Base-by-base conservation (phyloP, 495 filamentous ascomycete species). In the Penicillium ochrochloron region DNA sequence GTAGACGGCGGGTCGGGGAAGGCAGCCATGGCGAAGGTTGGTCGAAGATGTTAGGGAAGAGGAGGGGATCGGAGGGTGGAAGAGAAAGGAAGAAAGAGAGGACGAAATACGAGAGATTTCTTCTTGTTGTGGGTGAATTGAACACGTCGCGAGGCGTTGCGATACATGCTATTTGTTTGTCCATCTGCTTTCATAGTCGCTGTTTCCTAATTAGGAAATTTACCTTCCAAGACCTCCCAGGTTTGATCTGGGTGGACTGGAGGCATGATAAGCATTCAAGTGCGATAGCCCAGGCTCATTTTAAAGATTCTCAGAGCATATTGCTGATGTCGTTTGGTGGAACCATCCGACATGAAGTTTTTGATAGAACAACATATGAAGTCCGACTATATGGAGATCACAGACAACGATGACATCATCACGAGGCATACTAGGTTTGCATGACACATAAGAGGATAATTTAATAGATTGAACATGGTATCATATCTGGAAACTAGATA, bases 401-500 rank as follows among this genome's bases (percentile, higher is more conserved):
- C 12, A 41, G 37, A 41, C 5, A 33, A 7, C 31, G 37, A 41
- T 44, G 41, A 19, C 17, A n/a, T 44, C n/a, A 44, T 19, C 41
- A 19, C 41, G 14, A 19, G 17, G n/a, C 17, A 44, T 19, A 19
- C 35, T 44, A n/a, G n/a, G 5, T n/a, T 8, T 44, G 17, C 6
- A 44, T 8, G 5, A 44, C 6, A 44, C 19, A n/a, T 44, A 10
- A 37, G 35, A 44, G 42, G 2, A 19, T 3, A 21, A n/a, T 44
- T 44, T 6, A 44, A 44, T 44, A 10, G 2, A 44, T 44, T n/a
- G 50, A 5, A 11, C 12, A 33, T 53, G 27, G 17, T 56, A 21
- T 35, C 53, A 37, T 56, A 35, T 29, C 25, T n/a, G 19, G 9
- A 39, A 14, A 56, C 15, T 56, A 56, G 21, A 62, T 56, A 17